These are phyloP conservation scores for Fusarium sp. DNA, from an alignment of 2,329 filamentous ascomycete species.

Conservation along the genomic window DNA sequence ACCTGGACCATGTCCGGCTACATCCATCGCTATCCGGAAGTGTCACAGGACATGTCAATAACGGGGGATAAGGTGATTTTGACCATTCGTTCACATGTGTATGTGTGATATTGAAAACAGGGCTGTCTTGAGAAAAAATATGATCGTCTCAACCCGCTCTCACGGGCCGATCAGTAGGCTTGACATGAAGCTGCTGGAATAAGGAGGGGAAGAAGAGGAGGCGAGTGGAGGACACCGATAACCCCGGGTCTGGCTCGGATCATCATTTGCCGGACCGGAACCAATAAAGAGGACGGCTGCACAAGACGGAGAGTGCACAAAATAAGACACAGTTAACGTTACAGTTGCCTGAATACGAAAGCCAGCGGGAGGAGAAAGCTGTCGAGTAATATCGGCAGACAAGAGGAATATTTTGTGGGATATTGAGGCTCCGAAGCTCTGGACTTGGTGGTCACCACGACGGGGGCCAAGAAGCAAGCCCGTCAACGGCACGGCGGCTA, in stretches of 20 bases:
- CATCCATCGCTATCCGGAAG: constrained; percentile 9
- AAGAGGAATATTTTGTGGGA: neutral
- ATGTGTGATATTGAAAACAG: neutral
- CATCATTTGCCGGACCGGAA: constrained; percentile 32
- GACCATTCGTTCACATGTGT: neutral
- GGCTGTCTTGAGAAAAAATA: neutral
- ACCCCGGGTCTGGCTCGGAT: constrained; percentile 28
- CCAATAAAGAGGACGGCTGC: constrained; percentile 10
- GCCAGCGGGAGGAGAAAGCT: neutral
- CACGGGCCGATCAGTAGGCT: neutral
- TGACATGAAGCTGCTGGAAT: neutral
- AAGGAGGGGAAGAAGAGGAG: constrained; percentile 11
- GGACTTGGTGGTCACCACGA: neutral
- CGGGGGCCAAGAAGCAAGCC: neutral
- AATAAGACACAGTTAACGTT: neutral
- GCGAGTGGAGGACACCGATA: constrained; percentile 31
- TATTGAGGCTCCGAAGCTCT: constrained; percentile 15
- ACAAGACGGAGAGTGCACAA: neutral
- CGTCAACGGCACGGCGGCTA: neutral
- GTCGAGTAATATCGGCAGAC: neutral
- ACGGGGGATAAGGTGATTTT: constrained; percentile 10
- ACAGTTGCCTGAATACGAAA: neutral
- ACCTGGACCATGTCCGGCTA: constrained; percentile 34
- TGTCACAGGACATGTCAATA: constrained; percentile 7
- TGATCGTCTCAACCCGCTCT: neutral